phyloP scores from a whole-genome alignment of 1,284 basidiomycete genomes.

The Rhizoctonia solani region DNA sequence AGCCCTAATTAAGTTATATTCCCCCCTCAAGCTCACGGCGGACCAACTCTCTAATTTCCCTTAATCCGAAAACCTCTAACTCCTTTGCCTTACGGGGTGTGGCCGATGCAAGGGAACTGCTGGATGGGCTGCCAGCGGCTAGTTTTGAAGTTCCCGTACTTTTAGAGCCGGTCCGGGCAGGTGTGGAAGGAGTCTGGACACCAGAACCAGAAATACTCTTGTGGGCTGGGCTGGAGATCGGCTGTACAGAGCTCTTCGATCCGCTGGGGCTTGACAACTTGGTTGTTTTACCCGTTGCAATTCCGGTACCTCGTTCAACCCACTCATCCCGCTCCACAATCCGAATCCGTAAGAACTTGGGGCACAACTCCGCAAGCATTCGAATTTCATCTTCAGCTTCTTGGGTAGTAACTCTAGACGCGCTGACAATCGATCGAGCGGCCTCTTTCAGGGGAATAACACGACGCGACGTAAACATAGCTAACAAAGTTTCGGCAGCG shows the following conservation, averaged over 20 bases:
- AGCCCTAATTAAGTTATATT: background rate
- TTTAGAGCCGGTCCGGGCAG: constrained; percentile 38
- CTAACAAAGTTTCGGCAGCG: constrained; percentile 71
- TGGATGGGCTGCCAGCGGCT: background rate
- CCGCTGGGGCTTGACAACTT: constrained; percentile 45
- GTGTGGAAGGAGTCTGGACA: background rate
- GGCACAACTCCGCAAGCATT: constrained; percentile 67
- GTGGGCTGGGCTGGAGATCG: background rate
- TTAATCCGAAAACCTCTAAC: constrained; percentile 65
- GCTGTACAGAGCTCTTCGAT: constrained; percentile 5
- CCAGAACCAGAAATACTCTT: background rate
- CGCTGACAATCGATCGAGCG: constrained; percentile 60
- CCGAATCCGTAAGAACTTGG: constrained; percentile 71
- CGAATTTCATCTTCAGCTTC: constrained; percentile 73
- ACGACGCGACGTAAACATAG: constrained; percentile 58
- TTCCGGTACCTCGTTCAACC: constrained; percentile 54
- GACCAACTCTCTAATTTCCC: constrained; percentile 77
- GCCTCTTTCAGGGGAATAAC: constrained; percentile 68
- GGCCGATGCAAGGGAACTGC: background rate
- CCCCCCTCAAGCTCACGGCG: constrained; percentile 66
- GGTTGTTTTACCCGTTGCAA: constrained; percentile 57
- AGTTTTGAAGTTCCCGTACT: constrained; percentile 39
- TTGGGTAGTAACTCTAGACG: constrained; percentile 44
- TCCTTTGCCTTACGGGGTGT: constrained; percentile 58
- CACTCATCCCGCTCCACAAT: constrained; percentile 70